A percentile compares a stretch with the other conserved stretches of the same genome.
These are phyloP conservation scores for Monilinia laxa DNA, from an alignment of 2,329 filamentous ascomycete genomes.

Conservation along the genomic window DNA sequence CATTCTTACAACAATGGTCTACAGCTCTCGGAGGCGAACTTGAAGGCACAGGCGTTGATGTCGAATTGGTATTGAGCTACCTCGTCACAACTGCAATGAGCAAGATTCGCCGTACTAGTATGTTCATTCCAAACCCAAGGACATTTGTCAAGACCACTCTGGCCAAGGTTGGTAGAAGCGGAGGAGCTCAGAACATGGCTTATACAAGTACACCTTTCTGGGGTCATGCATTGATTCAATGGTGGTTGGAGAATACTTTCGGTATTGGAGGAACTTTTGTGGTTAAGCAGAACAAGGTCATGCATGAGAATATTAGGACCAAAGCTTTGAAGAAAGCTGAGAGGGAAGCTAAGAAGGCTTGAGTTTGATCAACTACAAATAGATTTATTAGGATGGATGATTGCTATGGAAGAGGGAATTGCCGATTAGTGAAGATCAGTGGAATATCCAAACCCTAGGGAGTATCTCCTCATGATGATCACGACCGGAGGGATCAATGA, in stretches of 20 bases:
- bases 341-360: conserved; percentile 59
- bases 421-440: conserved; percentile 24
- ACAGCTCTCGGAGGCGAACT: conserved; percentile 82
- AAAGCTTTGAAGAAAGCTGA: conserved; percentile 69
- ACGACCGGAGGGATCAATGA: not conserved
- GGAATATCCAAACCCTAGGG: conserved; percentile 2
- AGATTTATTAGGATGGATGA: not conserved
- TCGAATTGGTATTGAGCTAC: conserved; percentile 90
- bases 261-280: conserved; percentile 58
- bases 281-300: conserved; percentile 60
- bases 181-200: conserved; percentile 74
- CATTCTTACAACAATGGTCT: conserved; percentile 97
- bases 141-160: conserved; percentile 78
- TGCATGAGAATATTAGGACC: conserved; percentile 68
- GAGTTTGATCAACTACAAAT: not conserved
- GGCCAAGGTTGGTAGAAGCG: conserved; percentile 74
- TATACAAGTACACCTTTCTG: conserved; percentile 91
- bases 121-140: conserved; percentile 77
- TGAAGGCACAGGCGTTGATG: conserved; percentile 74
- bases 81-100: conserved; percentile 96
- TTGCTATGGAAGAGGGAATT: conserved; percentile 23
- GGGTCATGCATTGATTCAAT: conserved; percentile 87
- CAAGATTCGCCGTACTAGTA: conserved; percentile 80
- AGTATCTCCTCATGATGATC: not conserved
- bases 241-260: conserved; percentile 64